A percentile compares a stretch with the other conserved stretches of the same genome.
Evolutionary conservation across 1,139 yeast genomes (phyloP).

Genomic region (Kodamaea fungicola): DNA sequence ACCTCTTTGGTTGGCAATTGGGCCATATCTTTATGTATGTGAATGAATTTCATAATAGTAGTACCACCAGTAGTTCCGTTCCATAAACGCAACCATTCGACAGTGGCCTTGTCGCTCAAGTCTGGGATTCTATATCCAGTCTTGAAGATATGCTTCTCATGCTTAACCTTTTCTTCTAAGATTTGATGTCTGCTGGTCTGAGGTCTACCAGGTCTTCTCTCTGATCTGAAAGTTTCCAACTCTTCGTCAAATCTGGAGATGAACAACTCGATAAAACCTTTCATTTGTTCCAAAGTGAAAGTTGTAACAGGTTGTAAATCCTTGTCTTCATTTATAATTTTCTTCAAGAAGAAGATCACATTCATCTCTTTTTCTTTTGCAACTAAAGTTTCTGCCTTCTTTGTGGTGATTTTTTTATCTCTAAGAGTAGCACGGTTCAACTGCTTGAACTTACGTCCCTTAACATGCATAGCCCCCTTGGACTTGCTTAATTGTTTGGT

Average conservation of each 20-base stretch:
- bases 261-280: constrained; percentile 58
- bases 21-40: constrained; percentile 31
- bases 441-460: constrained; percentile 84
- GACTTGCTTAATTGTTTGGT: constrained; percentile 58
- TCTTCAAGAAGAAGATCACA: constrained; percentile 63
- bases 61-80: constrained; percentile 82
- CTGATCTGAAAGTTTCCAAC: constrained; percentile 50
- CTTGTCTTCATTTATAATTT: constrained; percentile 47
- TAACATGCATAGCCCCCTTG: constrained; percentile 72
- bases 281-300: constrained; percentile 57
- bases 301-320: constrained; percentile 31
- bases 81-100: constrained; percentile 64
- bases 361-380: constrained; percentile 57
- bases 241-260: constrained; percentile 74
- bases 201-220: constrained; percentile 87
- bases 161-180: constrained; percentile 58
- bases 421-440: constrained; percentile 82
- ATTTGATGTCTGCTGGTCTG: constrained; percentile 64
- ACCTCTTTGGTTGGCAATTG: constrained; percentile 26
- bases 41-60: constrained; percentile 51
- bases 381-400: constrained; percentile 53
- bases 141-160: constrained; percentile 57
- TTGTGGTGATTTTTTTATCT: constrained; percentile 62
- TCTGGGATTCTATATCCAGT: constrained; percentile 79
- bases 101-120: constrained; percentile 57